Evolutionary conservation across 176 grass and related monocot genomes (phyloP).

Genomic region (Leersia perrieri): DNA sequence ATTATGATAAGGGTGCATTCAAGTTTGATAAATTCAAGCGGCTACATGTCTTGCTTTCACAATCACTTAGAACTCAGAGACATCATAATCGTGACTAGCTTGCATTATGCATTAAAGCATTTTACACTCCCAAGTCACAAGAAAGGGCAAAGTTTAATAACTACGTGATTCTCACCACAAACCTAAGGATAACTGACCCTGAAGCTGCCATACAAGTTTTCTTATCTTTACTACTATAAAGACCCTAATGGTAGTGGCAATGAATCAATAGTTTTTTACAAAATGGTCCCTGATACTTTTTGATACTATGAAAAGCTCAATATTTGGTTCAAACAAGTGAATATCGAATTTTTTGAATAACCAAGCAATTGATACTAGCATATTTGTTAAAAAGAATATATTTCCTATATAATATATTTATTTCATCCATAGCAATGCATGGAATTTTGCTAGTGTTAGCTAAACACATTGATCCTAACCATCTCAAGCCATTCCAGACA

Average conservation of each 20-base stretch:
- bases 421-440: no score
- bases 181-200: not conserved
- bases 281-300: no score
- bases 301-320: no score
- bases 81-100: not conserved
- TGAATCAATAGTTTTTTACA: no score
- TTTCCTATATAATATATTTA: no score
- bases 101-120: not conserved
- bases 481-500: not conserved
- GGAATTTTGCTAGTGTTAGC: no score
- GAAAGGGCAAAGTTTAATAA: not conserved
- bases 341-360: no score
- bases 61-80: not conserved
- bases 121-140: not conserved
- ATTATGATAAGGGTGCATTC: conserved; percentile 6
- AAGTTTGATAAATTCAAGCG: not conserved
- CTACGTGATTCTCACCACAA: not conserved
- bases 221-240: no score
- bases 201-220: not conserved
- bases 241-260: no score
- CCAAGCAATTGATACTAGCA: no score
- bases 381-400: no score
- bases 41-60: not conserved
- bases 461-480: not conserved
- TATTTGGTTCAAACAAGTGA: no score